phyloP scores from a whole-genome alignment of 2,329 filamentous ascomycete genomes.

The Penicillium glabrum region DNA sequence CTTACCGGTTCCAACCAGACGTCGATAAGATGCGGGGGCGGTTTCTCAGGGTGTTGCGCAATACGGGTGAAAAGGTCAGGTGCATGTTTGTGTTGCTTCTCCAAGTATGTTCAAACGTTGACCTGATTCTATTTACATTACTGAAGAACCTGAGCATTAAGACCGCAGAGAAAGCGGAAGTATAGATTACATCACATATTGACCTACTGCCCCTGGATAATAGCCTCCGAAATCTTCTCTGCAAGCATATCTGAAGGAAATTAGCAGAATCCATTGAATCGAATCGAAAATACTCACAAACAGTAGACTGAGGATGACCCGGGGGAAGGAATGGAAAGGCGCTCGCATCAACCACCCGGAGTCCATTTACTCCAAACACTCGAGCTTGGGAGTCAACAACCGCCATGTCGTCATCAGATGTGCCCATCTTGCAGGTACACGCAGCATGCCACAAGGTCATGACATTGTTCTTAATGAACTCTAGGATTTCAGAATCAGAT shows the following conservation, averaged over 20 bases:
- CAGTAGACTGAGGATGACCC: slow-evolving; percentile 38
- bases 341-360: slow-evolving; percentile 38
- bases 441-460: slow-evolving; percentile 30
- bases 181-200: not conserved
- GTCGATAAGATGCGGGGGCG: not conserved
- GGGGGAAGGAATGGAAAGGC: slow-evolving; percentile 39
- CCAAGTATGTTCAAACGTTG: not conserved
- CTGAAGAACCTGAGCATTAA: not conserved
- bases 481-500: slow-evolving; percentile 45
- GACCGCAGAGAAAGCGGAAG: not conserved
- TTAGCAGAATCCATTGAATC: not conserved
- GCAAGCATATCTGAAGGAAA: slow-evolving; percentile 22
- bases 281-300: slow-evolving; percentile 14
- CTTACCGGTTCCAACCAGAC: not conserved
- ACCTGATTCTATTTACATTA: not conserved
- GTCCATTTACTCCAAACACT: slow-evolving; percentile 29
- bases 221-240: slow-evolving; percentile 19
- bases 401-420: slow-evolving; percentile 23
- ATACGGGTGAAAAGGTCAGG: too few species aligned
- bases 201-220: slow-evolving; percentile 8
- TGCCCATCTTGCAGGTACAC: slow-evolving; percentile 35
- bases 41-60: too few species aligned
- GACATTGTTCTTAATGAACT: slow-evolving; percentile 30
- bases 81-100: not conserved
- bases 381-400: slow-evolving; percentile 32